Percentiles rank a stretch among this genome's conserved stretches.
Conservation (phyloP, 2,329 filamentous ascomycete species). For the Chaetoscypha palmicola region DNA sequence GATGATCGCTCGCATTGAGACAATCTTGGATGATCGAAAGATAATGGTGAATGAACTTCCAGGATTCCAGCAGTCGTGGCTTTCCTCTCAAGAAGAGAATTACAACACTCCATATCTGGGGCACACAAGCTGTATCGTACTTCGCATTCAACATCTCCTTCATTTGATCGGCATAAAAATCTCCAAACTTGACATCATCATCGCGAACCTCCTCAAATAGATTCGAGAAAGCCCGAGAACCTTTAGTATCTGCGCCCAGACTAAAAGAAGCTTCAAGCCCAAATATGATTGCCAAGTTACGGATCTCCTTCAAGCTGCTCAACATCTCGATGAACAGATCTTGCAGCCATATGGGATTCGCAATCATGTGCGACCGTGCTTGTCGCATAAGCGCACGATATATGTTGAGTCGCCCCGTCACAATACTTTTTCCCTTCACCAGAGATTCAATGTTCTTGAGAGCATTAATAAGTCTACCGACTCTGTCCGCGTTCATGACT, state of each 20-base stretch:
- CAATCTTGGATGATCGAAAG: conserved; percentile 72
- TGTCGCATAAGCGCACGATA: conserved; percentile 74
- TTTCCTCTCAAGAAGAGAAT: conserved; percentile 66
- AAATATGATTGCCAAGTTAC: conserved; percentile 64
- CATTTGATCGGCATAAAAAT: conserved; percentile 59
- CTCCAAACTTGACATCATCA: conserved; percentile 40
- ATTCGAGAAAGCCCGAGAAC: conserved; percentile 60
- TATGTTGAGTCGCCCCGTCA: conserved; percentile 68
- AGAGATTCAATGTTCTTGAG: conserved; percentile 67
- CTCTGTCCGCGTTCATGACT: conserved; percentile 65
- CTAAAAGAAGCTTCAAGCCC: conserved; percentile 63
- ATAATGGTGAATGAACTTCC: conserved; percentile 70
- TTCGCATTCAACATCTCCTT: conserved; percentile 60
- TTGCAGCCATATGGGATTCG: conserved; percentile 70
- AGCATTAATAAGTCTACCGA: conserved; percentile 61
- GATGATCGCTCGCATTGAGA: conserved; percentile 70
- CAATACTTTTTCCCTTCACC: conserved; percentile 72
- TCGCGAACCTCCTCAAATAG: conserved; percentile 45
- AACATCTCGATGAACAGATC: conserved; percentile 79
- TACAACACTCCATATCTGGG: conserved; percentile 82
- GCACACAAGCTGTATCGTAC: conserved; percentile 57
- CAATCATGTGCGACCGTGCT: conserved; percentile 61
- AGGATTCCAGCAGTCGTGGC: conserved; percentile 52
- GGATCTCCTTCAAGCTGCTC: conserved; percentile 69
- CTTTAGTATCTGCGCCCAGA: conserved; percentile 60